Evolutionary conservation across 192 early-diverging fungal species (phyloP).

Genomic region (Thamnidium elegans): DNA sequence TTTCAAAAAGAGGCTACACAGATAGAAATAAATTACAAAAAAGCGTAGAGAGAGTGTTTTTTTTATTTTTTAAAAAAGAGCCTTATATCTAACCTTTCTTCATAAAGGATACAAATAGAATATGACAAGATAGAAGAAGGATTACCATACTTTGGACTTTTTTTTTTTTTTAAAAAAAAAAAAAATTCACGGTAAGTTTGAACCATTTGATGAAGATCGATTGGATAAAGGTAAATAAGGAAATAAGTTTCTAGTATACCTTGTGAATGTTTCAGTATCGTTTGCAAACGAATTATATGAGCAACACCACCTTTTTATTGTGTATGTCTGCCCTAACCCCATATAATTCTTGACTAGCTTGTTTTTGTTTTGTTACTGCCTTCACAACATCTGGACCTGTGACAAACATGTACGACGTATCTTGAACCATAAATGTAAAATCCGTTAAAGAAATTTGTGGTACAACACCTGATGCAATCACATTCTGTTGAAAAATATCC

Average conservation of each 20-base stretch:
- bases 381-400: slow-evolving; percentile 97
- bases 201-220: too few relatives aligned
- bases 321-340: slow-evolving; percentile 56
- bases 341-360: slow-evolving; percentile 92
- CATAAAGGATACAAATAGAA: too few relatives aligned
- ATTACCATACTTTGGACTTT: too few relatives aligned
- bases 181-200: too few relatives aligned
- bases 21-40: too few relatives aligned
- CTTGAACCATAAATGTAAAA: slow-evolving; percentile 95
- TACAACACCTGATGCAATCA: slow-evolving; percentile 87
- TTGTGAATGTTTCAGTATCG: slow-evolving; percentile 81
- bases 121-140: too few relatives aligned
- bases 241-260: slow-evolving; percentile 78
- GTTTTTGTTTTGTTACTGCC: slow-evolving; percentile 85
- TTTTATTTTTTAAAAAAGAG: too few relatives aligned
- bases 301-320: slow-evolving; percentile 90
- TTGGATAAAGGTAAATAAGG: slow-evolving; percentile 89
- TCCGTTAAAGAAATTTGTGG: too few relatives aligned
- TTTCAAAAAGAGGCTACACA: too few relatives aligned
- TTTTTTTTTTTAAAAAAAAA: too few relatives aligned
- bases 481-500: slow-evolving; percentile 95
- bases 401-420: slow-evolving; percentile 94
- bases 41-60: too few relatives aligned
- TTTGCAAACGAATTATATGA: slow-evolving; percentile 85
- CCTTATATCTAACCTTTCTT: too few relatives aligned